Percentiles rank a stretch among this genome's conserved stretches.
These are phyloP conservation scores for Trypethelium eluteriae DNA, from an alignment of 495 filamentous ascomycete species.

Conservation along the genomic window DNA sequence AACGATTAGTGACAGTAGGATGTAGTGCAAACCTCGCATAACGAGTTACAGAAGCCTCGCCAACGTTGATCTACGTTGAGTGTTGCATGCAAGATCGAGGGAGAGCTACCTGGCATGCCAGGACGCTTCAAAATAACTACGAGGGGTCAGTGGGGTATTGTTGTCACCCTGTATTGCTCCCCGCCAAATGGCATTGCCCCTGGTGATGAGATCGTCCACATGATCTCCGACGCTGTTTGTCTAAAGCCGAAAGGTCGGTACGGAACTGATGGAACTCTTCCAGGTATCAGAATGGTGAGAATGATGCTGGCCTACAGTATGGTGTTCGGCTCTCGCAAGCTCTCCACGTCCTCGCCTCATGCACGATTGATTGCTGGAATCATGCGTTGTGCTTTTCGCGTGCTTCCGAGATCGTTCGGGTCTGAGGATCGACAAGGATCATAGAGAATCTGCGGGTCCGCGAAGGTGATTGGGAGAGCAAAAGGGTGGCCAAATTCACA, in stretches of 20 bases:
- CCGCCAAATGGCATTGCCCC: background rate
- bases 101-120: no score
- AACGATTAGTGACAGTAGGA: no score
- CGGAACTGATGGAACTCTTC: background rate
- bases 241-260: background rate
- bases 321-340: background rate
- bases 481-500: background rate
- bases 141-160: no score
- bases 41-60: no score
- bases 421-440: slow-evolving; percentile 2
- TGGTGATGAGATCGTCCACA: no score
- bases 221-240: background rate
- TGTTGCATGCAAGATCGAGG: no score
- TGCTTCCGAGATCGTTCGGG: background rate
- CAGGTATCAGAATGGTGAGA: slow-evolving; percentile 7
- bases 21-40: no score
- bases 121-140: no score
- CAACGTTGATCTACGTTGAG: no score
- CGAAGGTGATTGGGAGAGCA: background rate
- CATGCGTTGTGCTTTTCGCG: background rate
- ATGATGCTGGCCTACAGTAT: background rate
- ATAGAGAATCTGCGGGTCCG: background rate
- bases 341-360: background rate
- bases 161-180: background rate
- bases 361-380: background rate